A percentile compares a stretch with the other conserved stretches of the same genome.
phyloP scores from a whole-genome alignment of 2,329 filamentous ascomycete genomes.

The Pestalotiopsis sp. region DNA sequence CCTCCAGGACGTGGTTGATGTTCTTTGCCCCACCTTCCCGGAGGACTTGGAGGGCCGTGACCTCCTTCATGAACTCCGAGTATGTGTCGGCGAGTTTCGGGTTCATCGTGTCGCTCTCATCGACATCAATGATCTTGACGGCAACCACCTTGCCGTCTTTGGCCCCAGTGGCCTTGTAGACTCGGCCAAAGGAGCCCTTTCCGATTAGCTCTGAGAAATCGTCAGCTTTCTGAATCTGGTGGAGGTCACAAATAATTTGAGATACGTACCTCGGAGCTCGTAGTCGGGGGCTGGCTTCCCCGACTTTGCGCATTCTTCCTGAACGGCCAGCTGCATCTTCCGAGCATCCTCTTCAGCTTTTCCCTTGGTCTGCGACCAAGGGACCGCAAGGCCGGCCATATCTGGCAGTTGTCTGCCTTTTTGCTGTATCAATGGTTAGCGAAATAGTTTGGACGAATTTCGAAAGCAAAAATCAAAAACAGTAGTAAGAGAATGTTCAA shows the following conservation, averaged over 20 bases:
- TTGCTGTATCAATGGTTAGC: background rate
- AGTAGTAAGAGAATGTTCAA: background rate
- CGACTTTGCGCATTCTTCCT: constrained; percentile 61
- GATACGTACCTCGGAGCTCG: constrained; percentile 48
- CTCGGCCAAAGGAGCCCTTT: constrained; percentile 74
- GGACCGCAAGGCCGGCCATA: constrained; percentile 31
- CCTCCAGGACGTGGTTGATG: constrained; percentile 81
- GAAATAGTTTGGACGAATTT: background rate
- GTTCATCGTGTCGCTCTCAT: constrained; percentile 71
- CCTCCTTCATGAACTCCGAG: constrained; percentile 70
- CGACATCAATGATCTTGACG: constrained; percentile 84
- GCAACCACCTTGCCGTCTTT: constrained; percentile 62
- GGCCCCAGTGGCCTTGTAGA: constrained; percentile 65
- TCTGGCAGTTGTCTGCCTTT: constrained; percentile 10
- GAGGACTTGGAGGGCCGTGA: constrained; percentile 71
- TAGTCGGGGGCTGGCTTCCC: constrained; percentile 67
- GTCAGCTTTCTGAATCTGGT: too few relatives aligned
- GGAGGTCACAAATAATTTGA: too few relatives aligned
- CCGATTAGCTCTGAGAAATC: constrained; percentile 63
- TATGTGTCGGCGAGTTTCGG: constrained; percentile 68
- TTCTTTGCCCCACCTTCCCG: constrained; percentile 76
- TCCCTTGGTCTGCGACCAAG: constrained; percentile 30
- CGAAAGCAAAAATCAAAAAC: background rate
- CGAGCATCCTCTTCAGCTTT: constrained; percentile 70
- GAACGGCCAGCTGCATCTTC: constrained; percentile 68